Evolutionary conservation across 805 yeast species (phyloP), one percentile per base, ranked within the genome.

Genomic region (Cyberlindnera euphorbiae): DNA sequence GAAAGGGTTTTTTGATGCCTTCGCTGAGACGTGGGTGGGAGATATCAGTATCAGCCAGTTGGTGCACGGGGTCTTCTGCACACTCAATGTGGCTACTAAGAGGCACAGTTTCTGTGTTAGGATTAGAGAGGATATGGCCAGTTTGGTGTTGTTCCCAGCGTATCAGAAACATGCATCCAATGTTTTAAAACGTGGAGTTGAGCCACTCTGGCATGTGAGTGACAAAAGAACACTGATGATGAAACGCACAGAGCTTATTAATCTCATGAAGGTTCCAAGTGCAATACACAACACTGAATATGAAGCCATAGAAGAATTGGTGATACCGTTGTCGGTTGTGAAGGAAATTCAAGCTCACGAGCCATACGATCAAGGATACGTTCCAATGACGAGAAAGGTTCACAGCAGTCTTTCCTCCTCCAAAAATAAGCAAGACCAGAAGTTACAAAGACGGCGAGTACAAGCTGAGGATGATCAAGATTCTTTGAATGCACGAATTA

Each of bases 21-120:
- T 72, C 47, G 69, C 74, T 0, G 46, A 49, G 17, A 53, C 51
- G 10, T 72, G 75, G 77, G 46, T 61, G 3, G 48, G 52, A 16
- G 53, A 52, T 8, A 40, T 61, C 10, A 52, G 58, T 11, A 54
- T 61, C 33, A 50, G 52, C 12, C 55, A 56, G 19, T 52, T 73
- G 23, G 42, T 69, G 3, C 62, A 63, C 30, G 69, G 75, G 0
- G 54, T 56, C 2, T 68, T 69, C 41, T 73, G 78, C 41, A 64
- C 71, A 4, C 52, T 66, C 4, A 58, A 59, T 33, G 32, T 45
- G 2, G 25, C 32, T 0, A 16, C 30, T 14, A 21, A 40, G 1
- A 36, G 41, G 5, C 49, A 55, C 12, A 59, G 74, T 28, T 62
- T 55, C 35, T 73, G 79, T 48, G 32, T 69, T 8, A 56, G 57